These are phyloP conservation scores for Ophiocordyceps australis DNA, from an alignment of 2,329 filamentous ascomycete genomes.

Conservation along the genomic window DNA sequence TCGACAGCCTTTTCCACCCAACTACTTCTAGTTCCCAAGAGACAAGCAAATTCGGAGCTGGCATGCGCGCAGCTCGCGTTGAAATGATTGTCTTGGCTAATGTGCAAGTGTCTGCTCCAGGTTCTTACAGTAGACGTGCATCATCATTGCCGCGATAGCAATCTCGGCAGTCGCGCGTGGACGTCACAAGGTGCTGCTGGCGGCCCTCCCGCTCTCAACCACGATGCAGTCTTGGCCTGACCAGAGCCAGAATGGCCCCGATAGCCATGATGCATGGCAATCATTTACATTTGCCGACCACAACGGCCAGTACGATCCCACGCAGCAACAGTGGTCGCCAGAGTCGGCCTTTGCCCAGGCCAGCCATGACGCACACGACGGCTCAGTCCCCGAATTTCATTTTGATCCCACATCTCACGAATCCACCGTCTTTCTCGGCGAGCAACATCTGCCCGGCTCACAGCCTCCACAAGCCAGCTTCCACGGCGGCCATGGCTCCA, in stretches of 20 bases:
- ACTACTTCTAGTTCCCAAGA: too few species aligned
- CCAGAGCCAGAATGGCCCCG: constrained; percentile 16
- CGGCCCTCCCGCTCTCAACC: too few species aligned
- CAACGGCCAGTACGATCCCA: constrained; percentile 18
- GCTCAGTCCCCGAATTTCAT: constrained; percentile 12
- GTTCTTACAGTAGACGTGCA: too few species aligned
- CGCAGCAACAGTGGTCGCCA: constrained; percentile 17
- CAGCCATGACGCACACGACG: constrained; percentile 9
- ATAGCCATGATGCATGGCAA: constrained; percentile 16
- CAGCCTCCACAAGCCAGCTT: constrained; percentile 11
- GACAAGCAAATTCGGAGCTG: too few species aligned
- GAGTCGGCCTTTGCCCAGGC: constrained; percentile 15
- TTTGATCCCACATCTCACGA: constrained; percentile 13
- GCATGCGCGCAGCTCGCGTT: too few species aligned
- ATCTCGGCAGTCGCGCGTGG: too few species aligned
- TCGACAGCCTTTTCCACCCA: too few species aligned
- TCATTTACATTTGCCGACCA: constrained; percentile 14
- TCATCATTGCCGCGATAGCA: too few species aligned
- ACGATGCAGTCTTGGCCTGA: constrained; percentile 21
- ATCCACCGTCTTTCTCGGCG: constrained; percentile 13
- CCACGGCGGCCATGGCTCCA: constrained; percentile 11
- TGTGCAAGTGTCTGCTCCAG: too few species aligned
- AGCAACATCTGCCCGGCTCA: constrained; percentile 10
- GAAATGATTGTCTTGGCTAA: too few species aligned
- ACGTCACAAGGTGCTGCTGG: too few species aligned